Evolutionary conservation across 2,329 filamentous ascomycete genomes (phyloP).

Genomic region (Zasmidium citrigriseum): DNA sequence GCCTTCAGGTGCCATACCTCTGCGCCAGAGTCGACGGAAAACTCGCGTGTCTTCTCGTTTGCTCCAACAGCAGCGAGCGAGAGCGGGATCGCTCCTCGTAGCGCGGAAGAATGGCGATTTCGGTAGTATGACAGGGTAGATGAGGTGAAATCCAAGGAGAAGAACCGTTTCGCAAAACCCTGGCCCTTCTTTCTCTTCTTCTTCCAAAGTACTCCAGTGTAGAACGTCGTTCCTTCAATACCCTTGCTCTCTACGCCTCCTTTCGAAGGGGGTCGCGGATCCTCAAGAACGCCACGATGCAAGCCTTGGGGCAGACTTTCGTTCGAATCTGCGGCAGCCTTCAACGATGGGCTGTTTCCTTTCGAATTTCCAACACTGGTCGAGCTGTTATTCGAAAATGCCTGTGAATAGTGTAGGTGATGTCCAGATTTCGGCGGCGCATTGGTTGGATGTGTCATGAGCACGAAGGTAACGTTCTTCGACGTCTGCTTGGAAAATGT

Average conservation of each 20-base stretch:
- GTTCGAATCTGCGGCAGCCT: slow-evolving; percentile 48
- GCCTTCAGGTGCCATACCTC: slow-evolving; percentile 95
- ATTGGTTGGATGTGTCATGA: slow-evolving; percentile 88
- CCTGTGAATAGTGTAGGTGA: slow-evolving; percentile 63
- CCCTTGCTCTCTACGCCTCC: slow-evolving; percentile 32
- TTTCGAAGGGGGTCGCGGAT: slow-evolving; percentile 44
- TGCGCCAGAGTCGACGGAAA: slow-evolving; percentile 93
- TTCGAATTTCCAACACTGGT: slow-evolving; percentile 37
- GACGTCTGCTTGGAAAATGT: slow-evolving; percentile 95
- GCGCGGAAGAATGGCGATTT: slow-evolving; percentile 86
- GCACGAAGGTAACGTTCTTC: slow-evolving; percentile 91
- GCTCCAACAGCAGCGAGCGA: slow-evolving; percentile 88
- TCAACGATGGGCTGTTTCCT: slow-evolving; percentile 42
- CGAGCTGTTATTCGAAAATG: slow-evolving; percentile 50
- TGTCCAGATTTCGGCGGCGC: slow-evolving; percentile 73
- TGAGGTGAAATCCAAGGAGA: slow-evolving; percentile 91
- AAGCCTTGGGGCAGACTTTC: slow-evolving; percentile 51
- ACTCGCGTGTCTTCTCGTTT: slow-evolving; percentile 84
- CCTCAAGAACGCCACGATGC: slow-evolving; percentile 34
- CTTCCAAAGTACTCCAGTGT: slow-evolving; percentile 85
- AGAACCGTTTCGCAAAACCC: slow-evolving; percentile 89
- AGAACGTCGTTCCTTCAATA: slow-evolving; percentile 57
- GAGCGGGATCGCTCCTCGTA: slow-evolving; percentile 88
- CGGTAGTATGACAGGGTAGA: slow-evolving; percentile 97
- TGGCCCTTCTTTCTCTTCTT: slow-evolving; percentile 90